Base-by-base conservation (phyloP, 2,329 filamentous ascomycete genomes). In the Aspergillus chevalieri region DNA sequence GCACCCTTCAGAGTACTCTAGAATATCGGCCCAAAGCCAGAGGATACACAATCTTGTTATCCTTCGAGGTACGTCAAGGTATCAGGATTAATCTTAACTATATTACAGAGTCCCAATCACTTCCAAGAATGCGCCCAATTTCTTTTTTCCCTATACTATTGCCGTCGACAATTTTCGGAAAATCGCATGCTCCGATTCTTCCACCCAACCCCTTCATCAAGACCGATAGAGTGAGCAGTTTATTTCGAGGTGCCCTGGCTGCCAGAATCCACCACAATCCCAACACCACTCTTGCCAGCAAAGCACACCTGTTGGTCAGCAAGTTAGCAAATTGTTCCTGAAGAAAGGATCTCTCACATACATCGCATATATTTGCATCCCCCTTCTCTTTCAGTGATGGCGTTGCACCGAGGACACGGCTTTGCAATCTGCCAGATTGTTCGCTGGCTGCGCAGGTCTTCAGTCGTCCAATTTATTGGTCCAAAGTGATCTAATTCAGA, bases 211-310 rank as follows among this genome's bases (percentile, higher is more conserved):
- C 26, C 10, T 30, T 38, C 19, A 41, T 41, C 17, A 21, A 41
- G 15, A 22, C 3, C n/a, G 12, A 45, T 34, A 28, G n/a, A 34
- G 14, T 8, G 34, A 22, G 43, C 55, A 56, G 9, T 53, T 49
- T 48, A 44, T 22, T 15, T 52, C 39, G 7, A 54, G 33, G 49
- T 58, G 54, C 2, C 52, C 47, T 6, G 21, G 34, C 39, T 49
- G 33, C 53, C 53, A 56, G 36, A 15, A 48, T 15, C 28, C 47
- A 14, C 52, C 53, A 28, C 56, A 55, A n/a, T 56, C 48, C 56
- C 56, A 57, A 36, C 56, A 57, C 56, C 54, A 57, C 39, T 57
- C 46, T 30, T 52, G 45, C 17, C 43, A 46, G 47, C 54, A 57
- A 38, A 54, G 28, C 12, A 34, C 44, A 44, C 54, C 56, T 58